These are phyloP conservation scores for Lathyrus aphaca DNA, from an alignment of 306 rosid species.

Conservation along the genomic window DNA sequence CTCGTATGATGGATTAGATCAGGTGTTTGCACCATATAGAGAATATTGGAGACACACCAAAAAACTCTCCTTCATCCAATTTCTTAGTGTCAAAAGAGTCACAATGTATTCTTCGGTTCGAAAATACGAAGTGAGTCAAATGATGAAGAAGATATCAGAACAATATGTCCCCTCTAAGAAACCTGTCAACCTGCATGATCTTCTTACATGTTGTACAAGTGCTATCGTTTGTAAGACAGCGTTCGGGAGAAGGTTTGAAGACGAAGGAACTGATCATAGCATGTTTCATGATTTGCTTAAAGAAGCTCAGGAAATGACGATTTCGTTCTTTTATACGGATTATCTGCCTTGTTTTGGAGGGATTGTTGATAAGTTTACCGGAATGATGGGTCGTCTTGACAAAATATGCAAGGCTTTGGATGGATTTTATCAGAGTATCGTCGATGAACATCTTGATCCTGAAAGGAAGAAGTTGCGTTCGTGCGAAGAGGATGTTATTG, in stretches of 20 bases:
- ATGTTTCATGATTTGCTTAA: slow-evolving; percentile 24
- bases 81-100: slow-evolving; percentile 23
- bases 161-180: neutral
- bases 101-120: slow-evolving; percentile 5
- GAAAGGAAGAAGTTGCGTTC: neutral
- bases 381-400: slow-evolving; percentile 17
- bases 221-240: slow-evolving; percentile 22
- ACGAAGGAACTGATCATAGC: slow-evolving; percentile 20
- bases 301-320: neutral
- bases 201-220: neutral
- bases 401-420: neutral
- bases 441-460: slow-evolving; percentile 36
- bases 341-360: slow-evolving; percentile 24
- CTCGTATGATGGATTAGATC: slow-evolving; percentile 36
- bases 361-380: slow-evolving; percentile 17
- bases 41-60: slow-evolving; percentile 34
- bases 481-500: slow-evolving; percentile 15
- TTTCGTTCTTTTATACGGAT: slow-evolving; percentile 15
- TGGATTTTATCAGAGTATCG: neutral
- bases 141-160: slow-evolving; percentile 4
- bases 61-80: slow-evolving; percentile 25
- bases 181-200: neutral
- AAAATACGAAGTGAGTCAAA: slow-evolving; percentile 11
- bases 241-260: slow-evolving; percentile 25
- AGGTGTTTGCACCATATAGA: slow-evolving; percentile 15